These are phyloP conservation scores for Talaromyces stipitatus DNA, from an alignment of 495 filamentous ascomycete genomes.

Conservation along the genomic window DNA sequence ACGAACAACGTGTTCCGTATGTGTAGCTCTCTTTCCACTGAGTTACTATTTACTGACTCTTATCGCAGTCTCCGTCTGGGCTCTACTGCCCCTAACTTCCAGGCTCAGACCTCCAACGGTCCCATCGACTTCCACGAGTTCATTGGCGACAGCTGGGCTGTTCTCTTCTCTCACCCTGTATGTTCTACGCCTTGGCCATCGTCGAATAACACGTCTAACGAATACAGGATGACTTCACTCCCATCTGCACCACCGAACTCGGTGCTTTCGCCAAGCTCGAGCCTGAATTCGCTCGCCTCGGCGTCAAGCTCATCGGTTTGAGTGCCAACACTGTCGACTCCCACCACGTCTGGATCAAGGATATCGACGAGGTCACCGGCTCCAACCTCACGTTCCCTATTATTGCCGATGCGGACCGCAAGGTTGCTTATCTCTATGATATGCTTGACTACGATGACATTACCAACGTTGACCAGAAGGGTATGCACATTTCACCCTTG, in stretches of 20 bases:
- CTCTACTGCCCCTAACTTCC: constrained; percentile 84
- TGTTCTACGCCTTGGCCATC: constrained; percentile 11
- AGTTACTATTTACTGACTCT: background rate
- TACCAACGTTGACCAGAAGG: constrained; percentile 91
- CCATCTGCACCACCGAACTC: constrained; percentile 97
- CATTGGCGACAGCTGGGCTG: constrained; percentile 87
- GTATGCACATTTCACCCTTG: constrained; percentile 17
- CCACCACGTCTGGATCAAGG: constrained; percentile 76
- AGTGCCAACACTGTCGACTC: constrained; percentile 45
- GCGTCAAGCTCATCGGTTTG: constrained; percentile 85
- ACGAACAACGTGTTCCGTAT: constrained; percentile 42
- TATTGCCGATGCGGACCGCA: constrained; percentile 92
- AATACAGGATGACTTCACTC: constrained; percentile 61
- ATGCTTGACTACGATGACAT: constrained; percentile 87
- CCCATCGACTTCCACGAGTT: constrained; percentile 96
- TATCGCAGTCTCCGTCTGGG: constrained; percentile 71
- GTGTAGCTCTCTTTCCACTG: constrained; percentile 13
- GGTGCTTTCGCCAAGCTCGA: constrained; percentile 95
- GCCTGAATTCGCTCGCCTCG: constrained; percentile 90
- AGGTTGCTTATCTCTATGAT: constrained; percentile 87
- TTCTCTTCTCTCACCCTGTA: constrained; percentile 97
- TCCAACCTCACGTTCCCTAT: constrained; percentile 86
- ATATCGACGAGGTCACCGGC: constrained; percentile 88
- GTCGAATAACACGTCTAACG: background rate
- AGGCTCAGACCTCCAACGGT: constrained; percentile 84